Evolutionary conservation across 257 asterid species (phyloP), one percentile per base, ranked within the genome.

Genomic region (Parsonsia alboflavescens): DNA sequence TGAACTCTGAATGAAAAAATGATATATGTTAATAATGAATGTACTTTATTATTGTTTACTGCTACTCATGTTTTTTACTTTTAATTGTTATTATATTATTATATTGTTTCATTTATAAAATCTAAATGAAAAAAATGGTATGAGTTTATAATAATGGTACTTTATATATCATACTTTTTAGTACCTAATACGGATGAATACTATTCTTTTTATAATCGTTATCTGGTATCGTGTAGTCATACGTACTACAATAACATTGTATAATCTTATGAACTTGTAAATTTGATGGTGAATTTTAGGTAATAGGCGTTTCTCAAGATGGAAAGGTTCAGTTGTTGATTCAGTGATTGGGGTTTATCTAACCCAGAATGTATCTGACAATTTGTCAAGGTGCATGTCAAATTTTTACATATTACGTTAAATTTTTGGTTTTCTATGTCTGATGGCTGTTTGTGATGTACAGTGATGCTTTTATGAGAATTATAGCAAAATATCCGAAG

Each of bases 301-400:
- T 49, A 87, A 89, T 76, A 85, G 92, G 45, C 89, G 85, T 24
- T 89, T 91, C 80, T 84, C 92, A 28, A 90, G 87, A 5, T 91
- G 93, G 97, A 89, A 91, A 79, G 97, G 96, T 36, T 91, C 97
- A 45, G 88, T 91, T 24, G 88, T 91, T 67, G 97, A 89, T 79
- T 91, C 93, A 0, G 93, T 89, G 26, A 85, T 88, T 75, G 96
- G 96, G 75, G 93, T 88, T 75, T 91, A 89, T 77, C 86, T 91
- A 54, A 83, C 97, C 63, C 96, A 89, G 82, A 91, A 91, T 80
- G 97, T 91, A 58, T 82, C 91, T 2, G 96, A 91, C 76, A 88
- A 87, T 82, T 84, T 89, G 50, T 91, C 96, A 73, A 91, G 97
- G 97, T 89, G 76, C 56, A 81, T 50, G 0, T 45, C 13, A 19